phyloP scores from a whole-genome alignment of 495 filamentous ascomycete genomes.

The Sphaerosporella brunnea region DNA sequence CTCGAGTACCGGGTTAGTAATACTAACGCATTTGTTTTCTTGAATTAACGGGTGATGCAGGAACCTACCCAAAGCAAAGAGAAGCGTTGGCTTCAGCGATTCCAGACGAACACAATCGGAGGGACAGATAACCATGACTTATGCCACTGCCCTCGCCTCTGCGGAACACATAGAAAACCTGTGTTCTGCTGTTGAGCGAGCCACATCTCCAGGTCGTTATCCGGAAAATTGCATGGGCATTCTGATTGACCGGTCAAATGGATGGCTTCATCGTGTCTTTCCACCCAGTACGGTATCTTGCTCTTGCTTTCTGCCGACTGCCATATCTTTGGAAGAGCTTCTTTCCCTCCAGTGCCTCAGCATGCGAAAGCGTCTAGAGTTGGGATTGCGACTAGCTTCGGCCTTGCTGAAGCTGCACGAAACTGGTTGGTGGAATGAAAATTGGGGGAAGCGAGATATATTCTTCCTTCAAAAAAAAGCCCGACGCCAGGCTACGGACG shows the following conservation, averaged over 20 bases:
- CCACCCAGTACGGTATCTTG: not conserved
- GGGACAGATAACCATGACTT: not conserved
- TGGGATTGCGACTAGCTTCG: not conserved
- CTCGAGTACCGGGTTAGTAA: not conserved
- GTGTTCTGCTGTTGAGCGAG: slow-evolving; percentile 7
- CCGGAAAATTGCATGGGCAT: not conserved
- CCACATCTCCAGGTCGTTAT: not conserved
- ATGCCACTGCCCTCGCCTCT: not conserved
- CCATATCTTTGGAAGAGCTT: slow-evolving; percentile 1
- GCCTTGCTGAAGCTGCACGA: slow-evolving; percentile 3
- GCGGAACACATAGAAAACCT: slow-evolving; percentile 6
- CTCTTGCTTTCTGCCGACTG: not conserved
- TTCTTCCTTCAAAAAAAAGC: not conserved
- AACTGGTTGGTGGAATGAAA: not conserved
- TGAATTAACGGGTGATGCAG: not conserved
- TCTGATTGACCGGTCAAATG: not conserved
- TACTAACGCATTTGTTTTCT: not conserved
- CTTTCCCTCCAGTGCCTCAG: not conserved
- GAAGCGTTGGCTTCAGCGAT: not conserved
- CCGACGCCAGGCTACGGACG: not conserved
- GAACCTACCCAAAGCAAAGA: not conserved
- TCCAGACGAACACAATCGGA: not conserved
- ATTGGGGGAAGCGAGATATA: slow-evolving; percentile 2
- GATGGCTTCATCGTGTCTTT: not conserved
- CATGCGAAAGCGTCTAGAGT: not conserved